Conservation (phyloP, 176 grass and related monocot species). For the Microstegium vimineum region DNA sequence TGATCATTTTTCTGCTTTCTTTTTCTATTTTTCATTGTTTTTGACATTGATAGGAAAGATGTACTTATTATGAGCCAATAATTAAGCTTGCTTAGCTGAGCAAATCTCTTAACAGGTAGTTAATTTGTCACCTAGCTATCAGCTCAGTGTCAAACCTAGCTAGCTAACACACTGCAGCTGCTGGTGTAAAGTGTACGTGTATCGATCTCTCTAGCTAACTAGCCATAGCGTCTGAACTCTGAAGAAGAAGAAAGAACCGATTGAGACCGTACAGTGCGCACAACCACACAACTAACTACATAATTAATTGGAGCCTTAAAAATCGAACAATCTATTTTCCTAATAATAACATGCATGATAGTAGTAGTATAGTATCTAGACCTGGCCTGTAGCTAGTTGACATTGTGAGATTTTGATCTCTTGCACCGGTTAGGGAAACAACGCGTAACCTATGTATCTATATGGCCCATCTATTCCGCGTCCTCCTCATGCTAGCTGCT, state of each 20-base stretch:
- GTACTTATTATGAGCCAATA: background rate
- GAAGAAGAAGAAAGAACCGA: background rate
- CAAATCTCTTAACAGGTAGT: background rate
- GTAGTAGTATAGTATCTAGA: background rate
- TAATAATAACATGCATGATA: background rate
- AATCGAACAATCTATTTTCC: slow-evolving; percentile 16
- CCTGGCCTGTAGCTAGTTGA: slow-evolving; percentile 19
- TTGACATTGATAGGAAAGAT: background rate
- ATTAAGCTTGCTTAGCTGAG: background rate
- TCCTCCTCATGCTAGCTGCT: no score
- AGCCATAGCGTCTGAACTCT: background rate
- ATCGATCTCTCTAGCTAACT: background rate
- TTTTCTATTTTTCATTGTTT: background rate
- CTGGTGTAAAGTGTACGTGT: background rate
- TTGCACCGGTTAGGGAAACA: background rate
- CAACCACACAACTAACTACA: background rate
- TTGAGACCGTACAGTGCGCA: background rate
- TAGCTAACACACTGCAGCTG: background rate
- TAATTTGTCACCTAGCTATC: background rate
- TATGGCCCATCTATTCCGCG: no score
- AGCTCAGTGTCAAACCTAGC: background rate
- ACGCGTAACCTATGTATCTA: background rate
- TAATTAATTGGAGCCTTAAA: background rate
- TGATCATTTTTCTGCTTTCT: background rate
- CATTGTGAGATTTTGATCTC: background rate